phyloP scores from a whole-genome alignment of 257 asterid species.

The Anisodus acutangulus region DNA sequence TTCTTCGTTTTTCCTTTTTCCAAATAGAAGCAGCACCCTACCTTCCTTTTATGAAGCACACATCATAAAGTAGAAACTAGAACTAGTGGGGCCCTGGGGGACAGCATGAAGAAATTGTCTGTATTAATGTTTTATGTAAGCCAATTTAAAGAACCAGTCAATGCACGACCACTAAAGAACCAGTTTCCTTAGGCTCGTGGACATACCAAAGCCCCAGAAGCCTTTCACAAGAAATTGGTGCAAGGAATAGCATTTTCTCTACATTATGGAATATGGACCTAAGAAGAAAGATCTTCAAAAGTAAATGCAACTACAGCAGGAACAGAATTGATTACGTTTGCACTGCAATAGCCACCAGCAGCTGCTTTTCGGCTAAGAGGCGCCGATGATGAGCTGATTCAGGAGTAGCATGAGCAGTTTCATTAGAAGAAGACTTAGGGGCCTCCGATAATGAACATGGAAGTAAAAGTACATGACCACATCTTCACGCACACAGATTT shows the following conservation, averaged over 20 bases:
- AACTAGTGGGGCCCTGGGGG: neutral
- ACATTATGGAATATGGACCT: neutral
- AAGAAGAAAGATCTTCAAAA: slow-evolving; percentile 6
- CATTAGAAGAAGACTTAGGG: slow-evolving; percentile 34
- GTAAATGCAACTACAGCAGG: neutral
- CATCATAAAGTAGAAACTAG: neutral
- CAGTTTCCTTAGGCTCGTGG: neutral
- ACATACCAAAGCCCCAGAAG: neutral
- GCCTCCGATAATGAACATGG: slow-evolving; percentile 55
- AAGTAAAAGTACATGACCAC: slow-evolving; percentile 49
- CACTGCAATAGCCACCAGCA: slow-evolving; percentile 54
- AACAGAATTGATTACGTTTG: slow-evolving; percentile 47
- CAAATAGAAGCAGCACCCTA: neutral
- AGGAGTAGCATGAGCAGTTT: slow-evolving; percentile 34
- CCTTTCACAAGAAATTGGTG: neutral
- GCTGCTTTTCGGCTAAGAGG: slow-evolving; percentile 54
- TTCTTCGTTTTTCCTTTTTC: neutral
- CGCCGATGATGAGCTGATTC: slow-evolving; percentile 44
- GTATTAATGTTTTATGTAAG: too few species aligned
- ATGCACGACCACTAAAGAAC: neutral
- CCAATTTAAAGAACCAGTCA: neutral
- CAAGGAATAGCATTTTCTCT: neutral
- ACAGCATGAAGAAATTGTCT: neutral
- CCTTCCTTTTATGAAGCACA: slow-evolving; percentile 18
- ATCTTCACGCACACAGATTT: slow-evolving; percentile 53